phyloP scores from a whole-genome alignment of 495 filamentous ascomycete genomes.

The Lindgomyces ingoldianus region DNA sequence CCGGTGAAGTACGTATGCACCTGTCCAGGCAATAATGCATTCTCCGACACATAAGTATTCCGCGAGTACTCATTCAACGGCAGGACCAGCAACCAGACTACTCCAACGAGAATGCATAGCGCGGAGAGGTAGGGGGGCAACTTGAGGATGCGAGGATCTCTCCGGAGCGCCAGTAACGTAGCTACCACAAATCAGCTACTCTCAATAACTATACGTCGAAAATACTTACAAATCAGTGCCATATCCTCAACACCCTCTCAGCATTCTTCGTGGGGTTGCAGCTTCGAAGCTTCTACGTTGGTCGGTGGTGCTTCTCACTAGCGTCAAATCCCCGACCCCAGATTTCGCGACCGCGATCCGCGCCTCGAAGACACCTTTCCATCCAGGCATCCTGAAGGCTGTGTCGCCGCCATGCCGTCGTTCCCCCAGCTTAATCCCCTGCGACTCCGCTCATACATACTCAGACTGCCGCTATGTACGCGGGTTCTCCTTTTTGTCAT shows the following conservation, averaged over 20 bases:
- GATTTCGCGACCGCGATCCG: neutral
- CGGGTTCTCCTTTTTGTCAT: conserved; percentile 71
- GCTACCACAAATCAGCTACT: conserved; percentile 13
- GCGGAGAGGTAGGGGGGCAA: conserved; percentile 81
- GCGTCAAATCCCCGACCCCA: conserved; percentile 6
- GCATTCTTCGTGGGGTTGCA: conserved; percentile 9
- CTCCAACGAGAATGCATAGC: conserved; percentile 82
- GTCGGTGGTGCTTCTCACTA: neutral
- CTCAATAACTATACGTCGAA: neutral
- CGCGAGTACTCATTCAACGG: conserved; percentile 91
- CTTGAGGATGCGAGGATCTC: conserved; percentile 69
- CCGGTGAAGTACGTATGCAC: conserved; percentile 97
- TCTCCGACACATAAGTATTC: conserved; percentile 94
- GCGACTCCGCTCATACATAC: conserved; percentile 63
- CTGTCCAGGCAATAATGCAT: conserved; percentile 91
- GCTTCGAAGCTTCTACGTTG: conserved; percentile 2
- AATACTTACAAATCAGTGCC: conserved; percentile 32
- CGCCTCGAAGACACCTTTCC: conserved; percentile 14
- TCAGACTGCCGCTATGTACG: conserved; percentile 86
- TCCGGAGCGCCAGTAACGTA: conserved; percentile 53
- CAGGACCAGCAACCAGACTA: conserved; percentile 91
- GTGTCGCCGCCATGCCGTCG: conserved; percentile 34
- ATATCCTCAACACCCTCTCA: conserved; percentile 2
- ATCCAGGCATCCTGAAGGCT: neutral
- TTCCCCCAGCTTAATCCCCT: conserved; percentile 42